Base-by-base conservation (phyloP, 2,329 filamentous ascomycete species). In the Pyricularia grisea region DNA sequence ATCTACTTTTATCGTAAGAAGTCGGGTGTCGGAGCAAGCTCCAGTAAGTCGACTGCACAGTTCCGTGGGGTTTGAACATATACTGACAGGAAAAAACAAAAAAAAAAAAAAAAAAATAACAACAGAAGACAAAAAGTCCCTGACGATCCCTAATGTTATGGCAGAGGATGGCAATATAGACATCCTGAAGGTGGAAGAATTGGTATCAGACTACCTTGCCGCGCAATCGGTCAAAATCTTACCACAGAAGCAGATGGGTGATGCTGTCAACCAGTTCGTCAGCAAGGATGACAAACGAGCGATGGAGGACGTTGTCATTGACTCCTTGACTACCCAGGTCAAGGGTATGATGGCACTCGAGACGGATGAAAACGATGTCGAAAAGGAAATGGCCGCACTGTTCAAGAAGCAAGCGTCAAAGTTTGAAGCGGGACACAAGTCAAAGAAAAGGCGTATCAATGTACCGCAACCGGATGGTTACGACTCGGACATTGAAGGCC, bases 221-320 rank as follows among this genome's bases (percentile, higher is more conserved):
- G 91, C 92, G 0, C 94, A 98, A 75, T 94, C 92, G 0, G 86
- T 99, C 36, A 97, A 94, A 70, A 95, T 99, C 66, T 84, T 99
- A 0, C 95, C 95, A 0, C 92, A 97, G 74, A 95, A 94, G 33
- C 91, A 91, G 0, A 97, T 99, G 75, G 92, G 93, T 20, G 94
- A 98, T 75, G 95, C 95, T 0, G 93, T 99, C 5, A 90, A 89
- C 65, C 92, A 97, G 71, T 99, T 95, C 74, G 93, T 99, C 30
- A 90, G 94, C 77, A 98, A 98, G 73, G 93, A 97, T 73, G 95
- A 99, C 80, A 97, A 94, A 76, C 90, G 95, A 74, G 93, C 93
- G 2, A 93, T 98, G 89, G 89, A 94, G 75, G 82, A 88, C 63
- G 94, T 94, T 73, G 89, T 94, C 11, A 87, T 85, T 27, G 89